These are phyloP conservation scores for Triticum dicoccoides DNA, from an alignment of 176 grass and related monocot genomes.

Conservation along the genomic window DNA sequence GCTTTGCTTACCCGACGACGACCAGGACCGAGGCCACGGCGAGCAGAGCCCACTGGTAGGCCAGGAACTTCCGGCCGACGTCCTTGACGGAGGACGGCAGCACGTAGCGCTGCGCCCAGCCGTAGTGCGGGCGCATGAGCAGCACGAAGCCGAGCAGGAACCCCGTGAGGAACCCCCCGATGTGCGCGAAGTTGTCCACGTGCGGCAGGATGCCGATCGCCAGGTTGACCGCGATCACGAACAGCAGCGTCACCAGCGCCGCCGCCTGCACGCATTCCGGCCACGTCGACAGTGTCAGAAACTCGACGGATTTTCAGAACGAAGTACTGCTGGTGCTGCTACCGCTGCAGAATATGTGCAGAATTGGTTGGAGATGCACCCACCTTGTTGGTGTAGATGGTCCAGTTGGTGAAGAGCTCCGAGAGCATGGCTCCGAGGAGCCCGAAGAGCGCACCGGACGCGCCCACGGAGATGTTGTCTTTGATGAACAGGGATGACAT, in stretches of 20 bases:
- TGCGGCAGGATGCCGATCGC: constrained; percentile 85
- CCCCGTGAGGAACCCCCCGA: constrained; percentile 81
- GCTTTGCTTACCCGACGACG: constrained; percentile 59
- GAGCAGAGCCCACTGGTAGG: constrained; percentile 63
- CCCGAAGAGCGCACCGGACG: constrained; percentile 85
- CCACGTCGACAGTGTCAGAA: neutral
- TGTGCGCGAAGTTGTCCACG: constrained; percentile 92
- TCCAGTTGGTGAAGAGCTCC: constrained; percentile 96
- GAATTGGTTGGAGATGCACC: neutral
- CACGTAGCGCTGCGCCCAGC: constrained; percentile 64
- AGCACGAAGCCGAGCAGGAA: constrained; percentile 88
- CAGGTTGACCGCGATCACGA: constrained; percentile 75
- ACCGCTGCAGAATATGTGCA: neutral
- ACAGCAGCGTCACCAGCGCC: constrained; percentile 64
- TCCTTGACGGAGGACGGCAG: constrained; percentile 51
- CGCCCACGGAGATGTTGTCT: constrained; percentile 86
- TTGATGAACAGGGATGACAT: constrained; percentile 82
- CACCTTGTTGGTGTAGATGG: constrained; percentile 96
- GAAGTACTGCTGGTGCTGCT: neutral
- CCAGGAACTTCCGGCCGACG: constrained; percentile 62
- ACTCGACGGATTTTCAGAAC: neutral
- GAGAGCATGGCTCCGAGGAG: constrained; percentile 96
- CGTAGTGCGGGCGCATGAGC: constrained; percentile 69
- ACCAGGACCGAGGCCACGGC: constrained; percentile 41
- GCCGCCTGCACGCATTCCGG: constrained; percentile 39